A percentile compares a stretch with the other conserved stretches of the same genome.
Evolutionary conservation across 164 flowering plant species (phyloP).

Genomic region (Sedum album): DNA sequence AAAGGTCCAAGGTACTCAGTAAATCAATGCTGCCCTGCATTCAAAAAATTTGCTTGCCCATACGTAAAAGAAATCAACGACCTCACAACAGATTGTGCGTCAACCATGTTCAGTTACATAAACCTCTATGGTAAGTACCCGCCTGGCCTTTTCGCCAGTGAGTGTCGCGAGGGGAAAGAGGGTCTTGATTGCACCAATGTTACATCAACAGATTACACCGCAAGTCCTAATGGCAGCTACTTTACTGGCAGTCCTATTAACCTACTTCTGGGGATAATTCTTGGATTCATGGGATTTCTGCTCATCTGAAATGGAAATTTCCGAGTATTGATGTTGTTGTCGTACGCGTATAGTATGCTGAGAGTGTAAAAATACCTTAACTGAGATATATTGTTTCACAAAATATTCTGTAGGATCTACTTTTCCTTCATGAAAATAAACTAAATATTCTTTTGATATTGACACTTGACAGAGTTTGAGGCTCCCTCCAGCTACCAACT

Average conservation of each 20-base stretch:
- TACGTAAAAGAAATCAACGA: neutral
- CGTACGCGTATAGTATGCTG: neutral
- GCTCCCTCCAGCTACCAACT: too few relatives aligned
- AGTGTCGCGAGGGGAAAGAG: conserved; percentile 19
- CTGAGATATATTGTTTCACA: neutral
- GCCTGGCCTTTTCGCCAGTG: conserved; percentile 23
- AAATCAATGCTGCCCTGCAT: conserved; percentile 16
- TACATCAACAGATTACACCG: neutral
- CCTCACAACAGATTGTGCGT: neutral
- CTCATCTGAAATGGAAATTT: neutral
- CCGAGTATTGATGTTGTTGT: neutral
- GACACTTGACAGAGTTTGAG: too few relatives aligned
- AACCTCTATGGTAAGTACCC: conserved; percentile 6
- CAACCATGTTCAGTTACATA: conserved; percentile 5
- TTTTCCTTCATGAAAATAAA: neutral
- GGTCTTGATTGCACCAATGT: conserved; percentile 3
- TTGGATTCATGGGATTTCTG: neutral
- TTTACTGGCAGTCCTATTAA: neutral
- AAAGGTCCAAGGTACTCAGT: conserved; percentile 42
- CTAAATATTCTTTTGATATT: too few relatives aligned
- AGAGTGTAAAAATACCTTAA: neutral
- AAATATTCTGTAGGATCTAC: too few relatives aligned
- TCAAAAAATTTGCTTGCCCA: conserved; percentile 8
- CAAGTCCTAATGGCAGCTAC: neutral
- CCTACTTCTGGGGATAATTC: neutral